Evolutionary conservation across 2,329 filamentous ascomycete species (phyloP).

Genomic region (Diaporthe sp.): DNA sequence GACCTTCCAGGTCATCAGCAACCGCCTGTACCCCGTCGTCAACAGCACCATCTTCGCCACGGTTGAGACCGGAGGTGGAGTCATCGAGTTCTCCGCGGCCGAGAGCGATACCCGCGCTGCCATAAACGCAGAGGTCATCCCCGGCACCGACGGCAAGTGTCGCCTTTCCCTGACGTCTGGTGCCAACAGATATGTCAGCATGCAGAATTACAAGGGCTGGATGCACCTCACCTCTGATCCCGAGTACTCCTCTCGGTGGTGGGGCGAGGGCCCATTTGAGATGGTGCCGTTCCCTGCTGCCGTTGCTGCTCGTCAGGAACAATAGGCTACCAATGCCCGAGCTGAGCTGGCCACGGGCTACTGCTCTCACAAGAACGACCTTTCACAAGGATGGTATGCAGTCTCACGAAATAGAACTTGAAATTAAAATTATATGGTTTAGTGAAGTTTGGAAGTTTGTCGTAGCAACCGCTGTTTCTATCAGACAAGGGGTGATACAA

Average conservation of each 20-base stretch:
- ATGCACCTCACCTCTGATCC: constrained; percentile 27
- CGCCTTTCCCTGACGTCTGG: constrained; percentile 4
- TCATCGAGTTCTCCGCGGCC: background rate
- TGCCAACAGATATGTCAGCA: background rate
- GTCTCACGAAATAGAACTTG: background rate
- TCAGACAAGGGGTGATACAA: background rate
- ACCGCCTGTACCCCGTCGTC: constrained; percentile 50
- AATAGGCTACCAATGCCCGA: background rate
- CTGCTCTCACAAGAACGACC: background rate
- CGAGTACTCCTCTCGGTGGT: constrained; percentile 17
- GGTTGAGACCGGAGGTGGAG: background rate
- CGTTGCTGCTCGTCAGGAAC: background rate
- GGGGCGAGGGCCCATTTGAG: constrained; percentile 4
- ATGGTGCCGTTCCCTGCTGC: constrained; percentile 22
- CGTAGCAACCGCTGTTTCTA: background rate
- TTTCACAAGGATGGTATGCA: background rate
- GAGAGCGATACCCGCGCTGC: background rate
- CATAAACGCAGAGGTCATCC: background rate
- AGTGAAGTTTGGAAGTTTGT: too few relatives aligned
- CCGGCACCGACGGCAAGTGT: constrained; percentile 6
- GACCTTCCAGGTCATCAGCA: constrained; percentile 12
- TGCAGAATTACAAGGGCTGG: constrained; percentile 28
- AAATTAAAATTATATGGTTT: too few relatives aligned
- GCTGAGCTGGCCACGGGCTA: background rate
- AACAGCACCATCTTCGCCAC: constrained; percentile 52